Evolutionary conservation across 2,329 filamentous ascomycete species (phyloP).

Genomic region (Phyllosticta capitalensis): DNA sequence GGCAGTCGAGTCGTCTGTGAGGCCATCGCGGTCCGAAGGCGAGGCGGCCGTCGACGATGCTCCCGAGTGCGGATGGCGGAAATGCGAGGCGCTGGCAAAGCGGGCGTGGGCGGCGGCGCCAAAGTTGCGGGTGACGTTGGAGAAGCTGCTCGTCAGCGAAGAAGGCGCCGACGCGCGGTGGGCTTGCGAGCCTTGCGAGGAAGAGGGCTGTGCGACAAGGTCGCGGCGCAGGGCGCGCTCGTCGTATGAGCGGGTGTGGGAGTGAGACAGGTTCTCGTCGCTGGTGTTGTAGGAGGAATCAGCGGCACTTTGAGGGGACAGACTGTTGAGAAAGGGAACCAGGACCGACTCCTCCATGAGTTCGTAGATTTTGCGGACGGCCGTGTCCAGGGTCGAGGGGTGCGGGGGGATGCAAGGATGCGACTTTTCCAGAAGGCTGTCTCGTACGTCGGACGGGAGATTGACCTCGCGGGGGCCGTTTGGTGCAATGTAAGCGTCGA

Average conservation of each 20-base stretch:
- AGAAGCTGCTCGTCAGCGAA: slow-evolving; percentile 21
- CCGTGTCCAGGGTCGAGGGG: slow-evolving; percentile 68
- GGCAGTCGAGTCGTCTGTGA: slow-evolving; percentile 54
- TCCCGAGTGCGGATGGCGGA: slow-evolving; percentile 7
- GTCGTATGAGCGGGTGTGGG: slow-evolving; percentile 32
- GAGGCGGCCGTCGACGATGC: slow-evolving; percentile 17
- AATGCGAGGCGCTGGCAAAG: slow-evolving; percentile 22
- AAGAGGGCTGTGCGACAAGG: slow-evolving; percentile 15
- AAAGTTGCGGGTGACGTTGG: slow-evolving; percentile 15
- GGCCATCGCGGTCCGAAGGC: slow-evolving; percentile 26
- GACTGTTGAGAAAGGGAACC: slow-evolving; percentile 76
- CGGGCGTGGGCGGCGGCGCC: slow-evolving; percentile 18
- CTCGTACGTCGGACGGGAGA: slow-evolving; percentile 74
- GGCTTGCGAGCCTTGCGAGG: neutral
- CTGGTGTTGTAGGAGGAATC: slow-evolving; percentile 33
- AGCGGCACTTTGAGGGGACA: slow-evolving; percentile 42
- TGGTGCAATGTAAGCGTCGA: slow-evolving; percentile 82
- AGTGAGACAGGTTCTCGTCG: slow-evolving; percentile 29
- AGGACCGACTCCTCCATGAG: slow-evolving; percentile 96
- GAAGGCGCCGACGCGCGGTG: slow-evolving; percentile 32
- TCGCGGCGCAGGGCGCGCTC: slow-evolving; percentile 27
- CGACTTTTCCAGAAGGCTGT: slow-evolving; percentile 61
- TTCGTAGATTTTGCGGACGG: slow-evolving; percentile 82
- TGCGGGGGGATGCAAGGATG: slow-evolving; percentile 54
- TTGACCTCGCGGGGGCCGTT: slow-evolving; percentile 85